Evolutionary conservation across 31 red algal genomes (phyloP).

Genomic region (Bonnemaisonia californica): DNA sequence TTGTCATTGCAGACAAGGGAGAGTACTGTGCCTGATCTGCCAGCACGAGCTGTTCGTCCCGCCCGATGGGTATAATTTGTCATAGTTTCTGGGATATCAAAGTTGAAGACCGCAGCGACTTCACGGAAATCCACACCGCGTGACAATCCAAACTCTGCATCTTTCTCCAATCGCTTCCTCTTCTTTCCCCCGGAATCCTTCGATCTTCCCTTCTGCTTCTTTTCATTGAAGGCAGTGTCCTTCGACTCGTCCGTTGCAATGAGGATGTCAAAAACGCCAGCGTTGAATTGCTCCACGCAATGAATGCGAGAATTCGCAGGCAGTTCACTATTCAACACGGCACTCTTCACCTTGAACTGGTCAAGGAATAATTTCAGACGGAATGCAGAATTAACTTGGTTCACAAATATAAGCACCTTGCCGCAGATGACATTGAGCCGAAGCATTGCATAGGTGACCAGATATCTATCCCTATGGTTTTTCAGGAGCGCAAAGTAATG

Average conservation of each 20-base stretch:
- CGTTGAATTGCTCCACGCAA: slow-evolving; percentile 93
- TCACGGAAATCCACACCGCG: slow-evolving; percentile 85
- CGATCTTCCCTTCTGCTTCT: background rate
- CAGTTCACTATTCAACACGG: slow-evolving; percentile 89
- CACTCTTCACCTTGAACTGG: slow-evolving; percentile 82
- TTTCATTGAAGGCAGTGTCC: background rate
- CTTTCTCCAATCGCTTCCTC: slow-evolving; percentile 30
- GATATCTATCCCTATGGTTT: slow-evolving; percentile 66
- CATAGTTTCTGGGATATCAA: slow-evolving; percentile 54
- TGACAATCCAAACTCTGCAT: slow-evolving; percentile 73
- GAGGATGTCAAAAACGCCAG: slow-evolving; percentile 82
- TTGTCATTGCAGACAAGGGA: slow-evolving; percentile 58
- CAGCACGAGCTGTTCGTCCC: slow-evolving; percentile 80
- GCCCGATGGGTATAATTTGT: slow-evolving; percentile 80
- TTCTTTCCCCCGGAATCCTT: slow-evolving; percentile 24
- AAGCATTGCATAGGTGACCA: slow-evolving; percentile 81
- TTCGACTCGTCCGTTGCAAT: slow-evolving; percentile 84
- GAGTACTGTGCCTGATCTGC: slow-evolving; percentile 74
- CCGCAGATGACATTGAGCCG: slow-evolving; percentile 79
- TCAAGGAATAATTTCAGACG: slow-evolving; percentile 95
- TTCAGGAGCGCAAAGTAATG: slow-evolving; percentile 69
- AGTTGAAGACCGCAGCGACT: slow-evolving; percentile 84
- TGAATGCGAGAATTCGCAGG: slow-evolving; percentile 85
- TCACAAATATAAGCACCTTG: slow-evolving; percentile 87
- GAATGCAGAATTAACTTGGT: slow-evolving; percentile 80